Evolutionary conservation across 768 basidiomycete genomes (phyloP).

Genomic region (Phallus indusiatus): DNA sequence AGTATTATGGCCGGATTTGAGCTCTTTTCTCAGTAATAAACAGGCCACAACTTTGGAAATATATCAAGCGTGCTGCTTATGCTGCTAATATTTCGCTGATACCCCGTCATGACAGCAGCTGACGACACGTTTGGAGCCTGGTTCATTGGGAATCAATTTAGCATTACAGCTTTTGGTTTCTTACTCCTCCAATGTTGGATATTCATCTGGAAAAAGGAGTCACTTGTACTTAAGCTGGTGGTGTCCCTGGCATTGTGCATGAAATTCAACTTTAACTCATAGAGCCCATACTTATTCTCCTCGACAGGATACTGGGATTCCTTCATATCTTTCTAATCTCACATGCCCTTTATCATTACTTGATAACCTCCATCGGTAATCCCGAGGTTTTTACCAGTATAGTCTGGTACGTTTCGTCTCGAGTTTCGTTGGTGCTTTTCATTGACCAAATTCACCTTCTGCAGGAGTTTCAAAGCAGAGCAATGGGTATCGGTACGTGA

Average conservation of each 20-base stretch:
- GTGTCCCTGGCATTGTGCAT: not conserved
- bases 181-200: not conserved
- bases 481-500: not conserved
- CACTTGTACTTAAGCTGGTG: not conserved
- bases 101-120: no score
- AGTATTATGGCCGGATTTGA: no score
- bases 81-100: no score
- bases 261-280: no score
- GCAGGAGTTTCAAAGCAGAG: not conserved
- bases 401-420: not conserved
- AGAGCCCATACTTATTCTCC: not conserved
- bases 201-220: not conserved
- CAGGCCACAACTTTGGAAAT: no score
- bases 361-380: not conserved
- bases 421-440: not conserved
- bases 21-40: no score
- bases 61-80: no score
- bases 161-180: conserved; percentile 1
- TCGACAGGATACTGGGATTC: not conserved
- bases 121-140: conserved; percentile 1
- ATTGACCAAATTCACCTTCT: no score
- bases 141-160: not conserved
- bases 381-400: not conserved
- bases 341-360: not conserved
- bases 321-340: not conserved